Evolutionary conservation across 164 flowering plant species (phyloP), one percentile per base, ranked within the genome.

Genomic region (Tetracentron sinense): DNA sequence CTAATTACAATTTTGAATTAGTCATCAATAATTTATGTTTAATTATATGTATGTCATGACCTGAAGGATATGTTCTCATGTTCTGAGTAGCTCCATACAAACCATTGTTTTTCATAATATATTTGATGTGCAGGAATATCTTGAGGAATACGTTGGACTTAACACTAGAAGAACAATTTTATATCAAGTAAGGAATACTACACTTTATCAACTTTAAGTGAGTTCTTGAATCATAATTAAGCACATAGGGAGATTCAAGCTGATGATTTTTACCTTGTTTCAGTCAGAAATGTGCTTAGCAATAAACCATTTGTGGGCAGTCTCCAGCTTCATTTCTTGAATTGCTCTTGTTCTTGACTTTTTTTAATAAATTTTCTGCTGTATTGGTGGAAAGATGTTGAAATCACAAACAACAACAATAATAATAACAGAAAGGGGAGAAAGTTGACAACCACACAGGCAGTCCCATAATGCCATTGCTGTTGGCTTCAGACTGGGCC

Each of bases 51-150:
- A 33, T 33, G 38, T 10, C 10, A 10, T 33, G 10, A 33, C 38
- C 38, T 33, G 38, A 33, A 33, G 38, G 38, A 10, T 33, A 33
- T 33, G 38, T 33, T 33, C 38, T 33, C 10, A n/a, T n/a, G n/a
- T n/a, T n/a, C n/a, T n/a, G n/a, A n/a, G n/a, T n/a, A n/a, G n/a
- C n/a, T n/a, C n/a, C n/a, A n/a, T n/a, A n/a, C n/a, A n/a, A n/a
- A n/a, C n/a, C n/a, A n/a, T n/a, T n/a, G n/a, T n/a, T n/a, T n/a
- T n/a, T n/a, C n/a, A n/a, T n/a, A n/a, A n/a, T n/a, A n/a, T n/a
- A 38, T 38, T 38, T 1, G 4, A 38, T 72, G 51, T 74, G 74
- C 92, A 94, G 99, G 99, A 89, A 72, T 94, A 88, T 80, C 97
- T 94, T 58, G 89, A 86, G 58, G 96, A 92, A 78, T 69, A 51